Percentiles rank a stretch among this genome's conserved stretches.
Conservation (phyloP, 164 flowering plant genomes). For the Vitis cinerea region DNA sequence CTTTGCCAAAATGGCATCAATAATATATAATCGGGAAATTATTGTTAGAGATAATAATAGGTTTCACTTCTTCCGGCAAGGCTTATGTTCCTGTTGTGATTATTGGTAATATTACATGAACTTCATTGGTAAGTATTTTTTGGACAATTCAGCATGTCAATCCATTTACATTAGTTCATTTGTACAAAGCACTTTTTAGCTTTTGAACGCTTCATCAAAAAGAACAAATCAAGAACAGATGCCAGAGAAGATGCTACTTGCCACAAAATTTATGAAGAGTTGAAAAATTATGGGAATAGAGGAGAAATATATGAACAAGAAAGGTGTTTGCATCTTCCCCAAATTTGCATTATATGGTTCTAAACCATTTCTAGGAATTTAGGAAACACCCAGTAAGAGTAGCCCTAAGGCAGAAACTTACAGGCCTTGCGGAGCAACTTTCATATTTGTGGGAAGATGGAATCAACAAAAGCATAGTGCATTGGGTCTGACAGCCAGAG, state of each 20-base stretch:
- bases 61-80: slow-evolving; percentile 51
- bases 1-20: slow-evolving; percentile 48
- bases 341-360: background rate
- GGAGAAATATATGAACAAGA: background rate
- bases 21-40: slow-evolving; percentile 44
- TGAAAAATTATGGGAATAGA: background rate
- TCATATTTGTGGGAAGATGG: slow-evolving; percentile 45
- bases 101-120: slow-evolving; percentile 37
- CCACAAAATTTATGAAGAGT: background rate
- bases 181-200: slow-evolving; percentile 1
- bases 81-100: slow-evolving; percentile 63
- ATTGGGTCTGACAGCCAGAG: slow-evolving; percentile 68
- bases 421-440: background rate
- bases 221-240: background rate
- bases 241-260: background rate
- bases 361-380: background rate
- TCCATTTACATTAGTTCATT: background rate
- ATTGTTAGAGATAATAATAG: slow-evolving; percentile 49
- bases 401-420: background rate
- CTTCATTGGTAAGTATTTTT: background rate
- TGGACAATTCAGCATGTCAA: background rate
- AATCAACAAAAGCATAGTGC: slow-evolving; percentile 62
- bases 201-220: background rate
- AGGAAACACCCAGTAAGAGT: background rate
- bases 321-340: background rate